Percentiles rank a stretch among this genome's conserved stretches.
phyloP scores from a whole-genome alignment of 2,329 filamentous ascomycete species.

The Pseudogymnoascus sp. region DNA sequence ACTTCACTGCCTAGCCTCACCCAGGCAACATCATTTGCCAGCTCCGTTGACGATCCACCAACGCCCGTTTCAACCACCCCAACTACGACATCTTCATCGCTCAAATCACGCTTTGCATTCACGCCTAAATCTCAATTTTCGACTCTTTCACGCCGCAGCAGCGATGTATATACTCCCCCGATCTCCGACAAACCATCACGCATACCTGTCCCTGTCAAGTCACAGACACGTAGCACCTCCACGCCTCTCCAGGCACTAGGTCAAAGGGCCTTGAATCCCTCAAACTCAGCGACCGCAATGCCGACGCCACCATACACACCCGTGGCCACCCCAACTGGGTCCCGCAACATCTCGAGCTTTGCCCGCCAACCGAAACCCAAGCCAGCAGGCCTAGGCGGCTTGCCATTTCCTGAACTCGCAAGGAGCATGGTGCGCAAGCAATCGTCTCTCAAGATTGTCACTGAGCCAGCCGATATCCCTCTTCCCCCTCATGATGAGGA shows the following conservation, averaged over 20 bases:
- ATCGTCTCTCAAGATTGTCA: slow-evolving; percentile 20
- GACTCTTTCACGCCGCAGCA: slow-evolving; percentile 13
- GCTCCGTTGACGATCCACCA: slow-evolving; percentile 19
- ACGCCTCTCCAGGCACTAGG: slow-evolving; percentile 29
- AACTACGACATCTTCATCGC: background rate
- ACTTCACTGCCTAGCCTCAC: slow-evolving; percentile 19
- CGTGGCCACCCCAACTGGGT: background rate
- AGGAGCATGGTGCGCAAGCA: background rate
- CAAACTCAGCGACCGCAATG: slow-evolving; percentile 10
- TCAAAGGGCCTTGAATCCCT: slow-evolving; percentile 19
- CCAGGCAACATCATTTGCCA: slow-evolving; percentile 16
- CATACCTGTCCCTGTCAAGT: slow-evolving; percentile 25
- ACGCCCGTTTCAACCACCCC: slow-evolving; percentile 15
- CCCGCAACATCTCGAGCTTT: background rate
- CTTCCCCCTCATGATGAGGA: slow-evolving; percentile 19
- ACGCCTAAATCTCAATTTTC: background rate
- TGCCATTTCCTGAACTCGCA: slow-evolving; percentile 23
- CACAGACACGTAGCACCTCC: slow-evolving; percentile 13
- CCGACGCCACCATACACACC: slow-evolving; percentile 25
- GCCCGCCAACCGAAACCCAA: background rate
- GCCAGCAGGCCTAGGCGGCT: slow-evolving; percentile 13
- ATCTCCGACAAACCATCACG: slow-evolving; percentile 19
- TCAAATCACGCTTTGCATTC: background rate
- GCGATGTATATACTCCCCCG: slow-evolving; percentile 16
- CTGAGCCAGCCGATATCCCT: slow-evolving; percentile 31